These are phyloP conservation scores for Agastache rugosa DNA, from an alignment of 257 asterid genomes.

Conservation along the genomic window DNA sequence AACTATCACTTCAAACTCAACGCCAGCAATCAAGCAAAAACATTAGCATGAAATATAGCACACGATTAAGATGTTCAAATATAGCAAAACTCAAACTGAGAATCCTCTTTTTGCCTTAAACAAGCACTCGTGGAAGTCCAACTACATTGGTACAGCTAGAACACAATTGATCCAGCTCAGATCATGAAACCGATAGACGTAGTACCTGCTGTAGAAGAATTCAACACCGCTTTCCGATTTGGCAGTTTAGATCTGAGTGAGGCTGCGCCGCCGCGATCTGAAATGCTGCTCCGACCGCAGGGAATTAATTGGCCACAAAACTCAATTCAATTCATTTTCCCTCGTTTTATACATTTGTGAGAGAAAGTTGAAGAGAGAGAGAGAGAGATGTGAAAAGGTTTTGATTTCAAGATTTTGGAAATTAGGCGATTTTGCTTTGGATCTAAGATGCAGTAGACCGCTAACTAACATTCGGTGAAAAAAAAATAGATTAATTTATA, in stretches of 20 bases:
- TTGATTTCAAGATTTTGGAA: conserved; percentile 11
- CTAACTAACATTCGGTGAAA: conserved; percentile 25
- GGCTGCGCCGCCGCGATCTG: conserved; percentile 38
- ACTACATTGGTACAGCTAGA: conserved; percentile 16
- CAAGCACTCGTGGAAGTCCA: background rate
- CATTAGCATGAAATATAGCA: conserved; percentile 11
- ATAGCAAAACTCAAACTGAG: conserved; percentile 11
- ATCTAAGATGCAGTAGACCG: conserved; percentile 27
- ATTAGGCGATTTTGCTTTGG: conserved; percentile 26
- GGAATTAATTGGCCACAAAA: conserved; percentile 8
- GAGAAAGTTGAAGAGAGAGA: conserved; percentile 17
- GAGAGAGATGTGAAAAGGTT: conserved; percentile 9
- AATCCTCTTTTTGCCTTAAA: background rate
- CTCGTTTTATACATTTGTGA: conserved; percentile 13
- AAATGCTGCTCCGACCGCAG: conserved; percentile 27
- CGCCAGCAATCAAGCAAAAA: conserved; percentile 11
- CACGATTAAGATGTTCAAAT: background rate
- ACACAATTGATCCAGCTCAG: conserved; percentile 36
- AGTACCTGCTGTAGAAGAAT: conserved; percentile 32
- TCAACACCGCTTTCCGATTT: conserved; percentile 10
- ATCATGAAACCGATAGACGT: conserved; percentile 20
- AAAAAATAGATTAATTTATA: background rate
- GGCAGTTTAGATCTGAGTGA: conserved; percentile 34
- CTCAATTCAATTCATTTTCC: background rate
- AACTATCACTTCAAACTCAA: background rate